phyloP scores from a whole-genome alignment of 805 yeast species.

The Danielia oregonensis region DNA sequence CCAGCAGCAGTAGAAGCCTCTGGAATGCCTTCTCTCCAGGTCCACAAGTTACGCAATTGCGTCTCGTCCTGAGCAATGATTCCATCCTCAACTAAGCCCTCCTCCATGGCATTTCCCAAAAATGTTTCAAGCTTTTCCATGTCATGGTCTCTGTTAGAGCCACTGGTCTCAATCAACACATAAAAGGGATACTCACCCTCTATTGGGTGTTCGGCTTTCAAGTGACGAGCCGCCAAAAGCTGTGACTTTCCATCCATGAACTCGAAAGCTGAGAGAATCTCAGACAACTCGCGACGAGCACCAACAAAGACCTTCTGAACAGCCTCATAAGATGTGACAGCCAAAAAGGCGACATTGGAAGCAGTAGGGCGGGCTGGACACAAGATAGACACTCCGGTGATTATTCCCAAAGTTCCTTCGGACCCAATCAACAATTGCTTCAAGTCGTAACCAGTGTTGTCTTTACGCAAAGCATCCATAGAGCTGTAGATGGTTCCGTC shows the following conservation, averaged over 20 bases:
- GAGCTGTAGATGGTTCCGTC: conserved; percentile 80
- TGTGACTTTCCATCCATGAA: conserved; percentile 82
- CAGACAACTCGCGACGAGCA: conserved; percentile 77
- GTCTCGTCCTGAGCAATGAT: conserved; percentile 94
- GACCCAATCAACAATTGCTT: conserved; percentile 92
- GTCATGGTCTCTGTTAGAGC: conserved; percentile 91
- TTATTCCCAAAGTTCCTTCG: conserved; percentile 41
- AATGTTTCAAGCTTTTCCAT: conserved; percentile 84
- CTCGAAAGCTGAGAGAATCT: conserved; percentile 88
- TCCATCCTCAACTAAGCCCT: conserved; percentile 84
- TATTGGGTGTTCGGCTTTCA: conserved; percentile 68
- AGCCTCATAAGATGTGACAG: conserved; percentile 74
- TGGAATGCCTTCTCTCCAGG: conserved; percentile 92
- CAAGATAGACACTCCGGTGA: conserved; percentile 85
- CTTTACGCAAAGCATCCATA: conserved; percentile 84
- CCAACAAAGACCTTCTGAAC: conserved; percentile 77
- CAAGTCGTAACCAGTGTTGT: conserved; percentile 91
- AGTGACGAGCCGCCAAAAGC: conserved; percentile 56
- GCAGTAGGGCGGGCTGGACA: conserved; percentile 88
- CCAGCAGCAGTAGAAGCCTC: conserved; percentile 85
- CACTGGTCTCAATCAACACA: conserved; percentile 91
- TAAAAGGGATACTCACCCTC: conserved; percentile 82
- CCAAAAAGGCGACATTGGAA: conserved; percentile 84
- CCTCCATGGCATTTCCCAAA: conserved; percentile 80
- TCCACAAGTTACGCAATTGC: conserved; percentile 80